Evolutionary conservation across 2,329 filamentous ascomycete genomes (phyloP).

Genomic region (Clonostachys rhizophaga): DNA sequence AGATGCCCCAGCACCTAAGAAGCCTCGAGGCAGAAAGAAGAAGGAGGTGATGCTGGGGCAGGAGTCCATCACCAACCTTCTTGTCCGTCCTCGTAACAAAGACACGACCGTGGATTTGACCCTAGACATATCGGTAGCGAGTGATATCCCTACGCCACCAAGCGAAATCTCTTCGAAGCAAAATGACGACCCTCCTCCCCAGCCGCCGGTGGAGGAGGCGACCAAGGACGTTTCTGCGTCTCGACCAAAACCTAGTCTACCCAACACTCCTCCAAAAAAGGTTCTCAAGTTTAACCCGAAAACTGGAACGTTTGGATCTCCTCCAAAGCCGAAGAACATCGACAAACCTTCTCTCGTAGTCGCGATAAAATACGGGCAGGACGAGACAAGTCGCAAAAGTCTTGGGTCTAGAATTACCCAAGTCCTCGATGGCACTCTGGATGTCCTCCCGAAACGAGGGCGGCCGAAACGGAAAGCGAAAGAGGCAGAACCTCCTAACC

Average conservation of each 20-base stretch:
- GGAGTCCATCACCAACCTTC: conserved; percentile 7
- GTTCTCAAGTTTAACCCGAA: conserved; percentile 52
- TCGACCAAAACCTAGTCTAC: too few species aligned
- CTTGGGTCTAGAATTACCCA: conserved; percentile 58
- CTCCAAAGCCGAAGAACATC: conserved; percentile 47
- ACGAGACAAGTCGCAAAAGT: conserved; percentile 33
- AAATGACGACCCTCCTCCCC: not conserved
- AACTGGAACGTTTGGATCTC: conserved; percentile 59
- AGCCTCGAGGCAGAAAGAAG: conserved; percentile 14
- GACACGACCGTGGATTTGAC: not conserved
- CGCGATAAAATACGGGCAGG: conserved; percentile 53
- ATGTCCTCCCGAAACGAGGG: too few species aligned
- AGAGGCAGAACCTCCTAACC: too few species aligned
- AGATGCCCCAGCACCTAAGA: conserved; percentile 16
- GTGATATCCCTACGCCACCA: too few species aligned
- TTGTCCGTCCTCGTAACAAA: conserved; percentile 1
- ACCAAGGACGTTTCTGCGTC: too few species aligned
- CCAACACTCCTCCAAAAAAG: conserved; percentile 26
- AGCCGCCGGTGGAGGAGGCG: too few species aligned
- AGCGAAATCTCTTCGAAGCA: not conserved
- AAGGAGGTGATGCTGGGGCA: conserved; percentile 4
- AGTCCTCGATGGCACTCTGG: conserved; percentile 39
- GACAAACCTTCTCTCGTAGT: conserved; percentile 36
- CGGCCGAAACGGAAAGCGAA: too few species aligned
- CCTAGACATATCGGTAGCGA: too few species aligned